Conservation (phyloP, 73 alveolate species). For the Paramecium biaurelia region DNA sequence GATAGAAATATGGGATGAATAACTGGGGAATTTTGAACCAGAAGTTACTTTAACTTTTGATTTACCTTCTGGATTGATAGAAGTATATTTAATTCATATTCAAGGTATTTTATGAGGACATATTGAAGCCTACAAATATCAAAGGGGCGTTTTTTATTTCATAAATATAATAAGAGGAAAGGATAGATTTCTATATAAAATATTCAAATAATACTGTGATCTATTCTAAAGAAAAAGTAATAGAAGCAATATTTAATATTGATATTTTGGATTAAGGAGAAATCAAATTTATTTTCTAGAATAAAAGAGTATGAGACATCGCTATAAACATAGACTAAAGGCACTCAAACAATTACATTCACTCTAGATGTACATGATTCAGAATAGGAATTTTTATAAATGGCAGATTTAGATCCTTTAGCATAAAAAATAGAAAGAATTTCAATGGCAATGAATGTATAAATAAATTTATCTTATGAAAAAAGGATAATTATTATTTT, state of each 20-base stretch:
- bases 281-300: neutral
- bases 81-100: neutral
- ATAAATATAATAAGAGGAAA: neutral
- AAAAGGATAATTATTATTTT: conserved; percentile 20
- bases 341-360: neutral
- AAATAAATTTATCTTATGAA: neutral
- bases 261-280: neutral
- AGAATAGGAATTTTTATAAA: neutral
- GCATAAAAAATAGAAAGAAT: neutral
- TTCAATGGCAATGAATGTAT: neutral
- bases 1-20: neutral
- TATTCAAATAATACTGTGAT: neutral
- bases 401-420: neutral
- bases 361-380: conserved; percentile 30
- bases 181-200: neutral
- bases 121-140: neutral
- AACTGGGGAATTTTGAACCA: conserved; percentile 9
- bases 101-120: neutral
- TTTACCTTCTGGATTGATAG: neutral
- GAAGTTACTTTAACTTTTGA: conserved; percentile 6
- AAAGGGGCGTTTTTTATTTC: neutral
- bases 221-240: neutral
- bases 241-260: conserved; percentile 6
- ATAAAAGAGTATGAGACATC: neutral
- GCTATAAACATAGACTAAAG: neutral